phyloP scores from a whole-genome alignment of 805 yeast genomes.

The Clavispora vitiphila region DNA sequence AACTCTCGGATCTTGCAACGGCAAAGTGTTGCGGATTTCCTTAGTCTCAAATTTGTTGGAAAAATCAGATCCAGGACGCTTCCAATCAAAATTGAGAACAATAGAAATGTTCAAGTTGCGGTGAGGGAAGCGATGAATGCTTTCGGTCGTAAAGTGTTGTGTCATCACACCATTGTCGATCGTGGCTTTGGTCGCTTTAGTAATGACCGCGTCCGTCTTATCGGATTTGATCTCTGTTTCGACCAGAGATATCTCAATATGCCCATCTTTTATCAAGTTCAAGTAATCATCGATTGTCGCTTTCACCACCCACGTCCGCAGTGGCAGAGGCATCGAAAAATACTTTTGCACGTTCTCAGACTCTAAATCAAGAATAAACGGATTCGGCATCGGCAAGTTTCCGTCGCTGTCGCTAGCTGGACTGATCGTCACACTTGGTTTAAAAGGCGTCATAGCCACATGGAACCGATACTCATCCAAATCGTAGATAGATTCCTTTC shows the following conservation, averaged over 20 bases:
- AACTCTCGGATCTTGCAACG: constrained; percentile 67
- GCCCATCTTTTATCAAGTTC: constrained; percentile 5
- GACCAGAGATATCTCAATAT: constrained; percentile 14
- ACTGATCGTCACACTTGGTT: constrained; percentile 16
- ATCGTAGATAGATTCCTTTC: constrained; percentile 22
- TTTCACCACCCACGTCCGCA: constrained; percentile 27
- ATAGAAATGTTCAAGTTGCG: constrained; percentile 23
- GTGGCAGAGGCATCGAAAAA: constrained; percentile 26
- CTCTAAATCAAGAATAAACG: constrained; percentile 23
- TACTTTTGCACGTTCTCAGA: constrained; percentile 12
- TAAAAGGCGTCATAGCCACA: constrained; percentile 23
- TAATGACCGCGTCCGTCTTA: constrained; percentile 24
- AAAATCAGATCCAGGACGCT: constrained; percentile 7
- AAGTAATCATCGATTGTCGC: constrained; percentile 4
- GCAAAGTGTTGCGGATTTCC: constrained; percentile 50
- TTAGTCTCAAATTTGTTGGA: constrained; percentile 28
- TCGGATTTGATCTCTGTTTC: constrained; percentile 20
- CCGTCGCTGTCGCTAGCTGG: constrained; percentile 25
- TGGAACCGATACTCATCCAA: constrained; percentile 17
- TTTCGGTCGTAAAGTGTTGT: constrained; percentile 30
- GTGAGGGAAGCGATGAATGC: constrained; percentile 35
- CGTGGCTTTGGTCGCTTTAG: constrained; percentile 5
- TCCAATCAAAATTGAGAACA: constrained; percentile 11
- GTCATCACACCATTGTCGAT: background rate
- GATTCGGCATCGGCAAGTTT: constrained; percentile 31